A percentile compares a stretch with the other conserved stretches of the same genome.
Evolutionary conservation across 345 rosid species (phyloP).

Genomic region (Salix udensis): DNA sequence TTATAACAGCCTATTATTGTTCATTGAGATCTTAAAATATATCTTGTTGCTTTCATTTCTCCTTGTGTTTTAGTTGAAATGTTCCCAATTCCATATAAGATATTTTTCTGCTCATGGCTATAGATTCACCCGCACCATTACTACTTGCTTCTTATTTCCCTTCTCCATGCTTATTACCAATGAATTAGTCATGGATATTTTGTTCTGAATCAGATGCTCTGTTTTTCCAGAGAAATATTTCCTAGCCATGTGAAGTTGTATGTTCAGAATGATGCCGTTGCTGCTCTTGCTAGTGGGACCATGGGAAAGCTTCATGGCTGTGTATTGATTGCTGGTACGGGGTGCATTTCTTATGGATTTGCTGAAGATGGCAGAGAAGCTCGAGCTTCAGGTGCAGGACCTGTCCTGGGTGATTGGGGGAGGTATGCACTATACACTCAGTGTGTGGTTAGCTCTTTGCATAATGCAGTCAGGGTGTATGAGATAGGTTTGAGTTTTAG

Average conservation of each 20-base stretch:
- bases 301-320: conserved; percentile 95
- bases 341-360: conserved; percentile 84
- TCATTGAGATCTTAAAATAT: neutral
- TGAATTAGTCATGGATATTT: neutral
- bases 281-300: conserved; percentile 93
- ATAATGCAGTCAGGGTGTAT: neutral
- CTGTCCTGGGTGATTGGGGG: conserved; percentile 94
- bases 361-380: conserved; percentile 90
- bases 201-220: neutral
- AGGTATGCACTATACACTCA: conserved; percentile 40
- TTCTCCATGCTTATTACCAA: neutral
- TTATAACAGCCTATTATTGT: neutral
- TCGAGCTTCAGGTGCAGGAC: conserved; percentile 92
- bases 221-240: conserved; percentile 58
- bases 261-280: conserved; percentile 88
- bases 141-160: neutral
- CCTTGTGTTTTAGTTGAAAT: neutral
- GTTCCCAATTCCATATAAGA: neutral
- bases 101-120: neutral
- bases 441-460: neutral
- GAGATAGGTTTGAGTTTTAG: neutral
- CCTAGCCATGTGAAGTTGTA: conserved; percentile 69
- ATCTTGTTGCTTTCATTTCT: neutral
- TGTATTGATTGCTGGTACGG: conserved; percentile 94
- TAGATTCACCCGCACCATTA: neutral